Conservation (phyloP, 768 basidiomycete species). For the Boletus eberwhitei region DNA sequence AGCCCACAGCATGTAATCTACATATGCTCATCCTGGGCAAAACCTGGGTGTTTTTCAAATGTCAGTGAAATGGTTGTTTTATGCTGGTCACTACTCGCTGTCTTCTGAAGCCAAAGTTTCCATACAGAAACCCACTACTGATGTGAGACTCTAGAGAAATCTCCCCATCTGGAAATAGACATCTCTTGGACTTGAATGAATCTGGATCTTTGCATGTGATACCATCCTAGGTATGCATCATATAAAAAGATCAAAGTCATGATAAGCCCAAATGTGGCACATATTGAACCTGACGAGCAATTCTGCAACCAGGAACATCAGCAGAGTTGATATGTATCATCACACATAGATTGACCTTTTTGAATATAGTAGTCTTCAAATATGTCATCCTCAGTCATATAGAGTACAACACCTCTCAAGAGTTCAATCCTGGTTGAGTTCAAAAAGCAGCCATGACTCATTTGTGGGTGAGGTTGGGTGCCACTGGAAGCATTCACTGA, state of each 20-base stretch:
- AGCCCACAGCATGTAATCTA: too few species aligned
- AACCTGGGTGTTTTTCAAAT: too few species aligned
- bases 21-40: too few species aligned
- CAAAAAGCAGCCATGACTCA: background rate
- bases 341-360: background rate
- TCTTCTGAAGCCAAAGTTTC: too few species aligned
- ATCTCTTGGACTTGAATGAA: too few species aligned
- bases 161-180: too few species aligned
- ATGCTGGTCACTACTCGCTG: too few species aligned
- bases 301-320: background rate
- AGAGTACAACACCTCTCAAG: background rate
- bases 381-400: conserved; percentile 2
- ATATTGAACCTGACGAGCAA: background rate
- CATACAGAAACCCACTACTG: too few species aligned
- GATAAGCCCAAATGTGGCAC: background rate
- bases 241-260: background rate
- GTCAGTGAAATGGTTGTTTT: too few species aligned
- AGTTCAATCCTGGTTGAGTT: background rate
- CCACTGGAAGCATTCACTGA: conserved; percentile 4
- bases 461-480: background rate
- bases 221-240: too few species aligned
- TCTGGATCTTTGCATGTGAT: too few species aligned
- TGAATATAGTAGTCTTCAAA: background rate
- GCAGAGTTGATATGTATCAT: background rate
- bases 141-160: too few species aligned